phyloP scores from a whole-genome alignment of 495 filamentous ascomycete genomes.

The Wilcoxina mikolae region DNA sequence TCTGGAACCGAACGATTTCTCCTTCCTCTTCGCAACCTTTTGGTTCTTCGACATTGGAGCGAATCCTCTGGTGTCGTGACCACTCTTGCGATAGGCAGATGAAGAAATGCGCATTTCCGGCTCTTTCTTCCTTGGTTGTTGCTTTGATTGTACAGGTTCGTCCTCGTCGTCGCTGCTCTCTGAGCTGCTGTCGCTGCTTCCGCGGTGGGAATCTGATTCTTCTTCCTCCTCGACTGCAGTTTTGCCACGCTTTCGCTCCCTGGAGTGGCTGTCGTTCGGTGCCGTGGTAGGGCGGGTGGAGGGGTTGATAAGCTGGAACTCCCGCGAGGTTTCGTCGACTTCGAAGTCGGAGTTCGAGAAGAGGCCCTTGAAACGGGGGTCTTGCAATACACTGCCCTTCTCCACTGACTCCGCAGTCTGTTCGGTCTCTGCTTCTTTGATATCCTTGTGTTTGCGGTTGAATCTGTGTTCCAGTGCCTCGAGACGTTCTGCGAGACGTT shows the following conservation, averaged over 20 bases:
- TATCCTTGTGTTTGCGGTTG: constrained; percentile 48
- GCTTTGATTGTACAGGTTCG: background rate
- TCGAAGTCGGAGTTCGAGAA: constrained; percentile 90
- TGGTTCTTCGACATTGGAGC: constrained; percentile 31
- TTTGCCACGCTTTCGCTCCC: constrained; percentile 33
- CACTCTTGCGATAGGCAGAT: constrained; percentile 42
- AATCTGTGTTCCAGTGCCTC: constrained; percentile 66
- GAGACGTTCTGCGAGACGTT: constrained; percentile 69
- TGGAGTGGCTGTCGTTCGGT: constrained; percentile 8
- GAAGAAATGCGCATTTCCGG: constrained; percentile 54
- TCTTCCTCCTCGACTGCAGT: constrained; percentile 55
- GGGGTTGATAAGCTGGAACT: constrained; percentile 78
- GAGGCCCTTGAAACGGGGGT: constrained; percentile 70
- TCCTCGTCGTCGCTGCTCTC: constrained; percentile 19
- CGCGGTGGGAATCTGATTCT: constrained; percentile 18
- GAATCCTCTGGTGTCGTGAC: constrained; percentile 34
- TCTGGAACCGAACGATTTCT: constrained; percentile 58
- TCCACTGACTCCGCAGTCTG: constrained; percentile 15
- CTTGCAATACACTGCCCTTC: constrained; percentile 48
- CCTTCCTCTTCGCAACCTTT: constrained; percentile 30
- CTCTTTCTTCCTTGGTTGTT: constrained; percentile 11
- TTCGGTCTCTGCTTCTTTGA: constrained; percentile 36
- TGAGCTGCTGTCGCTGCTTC: constrained; percentile 10
- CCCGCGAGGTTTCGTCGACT: constrained; percentile 75
- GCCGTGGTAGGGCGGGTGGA: constrained; percentile 42